Percentiles rank a stretch among this genome's conserved stretches.
phyloP scores from a whole-genome alignment of 2,329 filamentous ascomycete species.

The Penicillium sp. region DNA sequence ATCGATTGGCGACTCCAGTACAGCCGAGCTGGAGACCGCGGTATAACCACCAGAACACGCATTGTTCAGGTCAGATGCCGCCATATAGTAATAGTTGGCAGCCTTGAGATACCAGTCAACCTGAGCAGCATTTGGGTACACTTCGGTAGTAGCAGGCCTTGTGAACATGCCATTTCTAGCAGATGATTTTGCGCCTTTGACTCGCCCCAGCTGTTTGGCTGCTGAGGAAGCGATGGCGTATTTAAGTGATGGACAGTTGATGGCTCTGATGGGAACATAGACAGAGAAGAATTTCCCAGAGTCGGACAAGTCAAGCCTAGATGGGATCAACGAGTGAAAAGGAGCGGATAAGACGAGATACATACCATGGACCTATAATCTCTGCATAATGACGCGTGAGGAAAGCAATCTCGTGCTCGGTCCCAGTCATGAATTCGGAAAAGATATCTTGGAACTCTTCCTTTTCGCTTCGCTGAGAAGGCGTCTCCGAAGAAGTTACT shows the following conservation, averaged over 20 bases:
- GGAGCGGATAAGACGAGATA: neutral
- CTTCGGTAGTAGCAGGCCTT: constrained; percentile 53
- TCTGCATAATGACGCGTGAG: constrained; percentile 40
- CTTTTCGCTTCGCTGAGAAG: constrained; percentile 25
- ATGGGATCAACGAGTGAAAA: neutral
- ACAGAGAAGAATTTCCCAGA: constrained; percentile 40
- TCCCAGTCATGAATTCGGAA: constrained; percentile 39
- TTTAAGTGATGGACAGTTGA: constrained; percentile 34
- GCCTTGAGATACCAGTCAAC: constrained; percentile 63
- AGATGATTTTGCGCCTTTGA: constrained; percentile 30
- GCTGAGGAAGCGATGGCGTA: constrained; percentile 41
- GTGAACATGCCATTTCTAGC: constrained; percentile 27
- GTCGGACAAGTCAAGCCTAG: constrained; percentile 43
- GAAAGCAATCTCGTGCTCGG: constrained; percentile 41
- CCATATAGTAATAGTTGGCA: constrained; percentile 61
- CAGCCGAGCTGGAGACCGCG: constrained; percentile 30
- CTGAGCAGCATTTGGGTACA: constrained; percentile 48
- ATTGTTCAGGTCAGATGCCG: constrained; percentile 52
- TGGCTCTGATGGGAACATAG: constrained; percentile 39
- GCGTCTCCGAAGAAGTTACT: constrained; percentile 12
- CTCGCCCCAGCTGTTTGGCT: constrained; percentile 41
- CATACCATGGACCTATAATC: constrained; percentile 37
- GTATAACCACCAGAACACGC: constrained; percentile 35
- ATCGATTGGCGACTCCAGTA: constrained; percentile 32
- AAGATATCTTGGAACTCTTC: constrained; percentile 38